Base-by-base conservation (phyloP, 179 eudicot genomes). In the Gypsophila paniculata region DNA sequence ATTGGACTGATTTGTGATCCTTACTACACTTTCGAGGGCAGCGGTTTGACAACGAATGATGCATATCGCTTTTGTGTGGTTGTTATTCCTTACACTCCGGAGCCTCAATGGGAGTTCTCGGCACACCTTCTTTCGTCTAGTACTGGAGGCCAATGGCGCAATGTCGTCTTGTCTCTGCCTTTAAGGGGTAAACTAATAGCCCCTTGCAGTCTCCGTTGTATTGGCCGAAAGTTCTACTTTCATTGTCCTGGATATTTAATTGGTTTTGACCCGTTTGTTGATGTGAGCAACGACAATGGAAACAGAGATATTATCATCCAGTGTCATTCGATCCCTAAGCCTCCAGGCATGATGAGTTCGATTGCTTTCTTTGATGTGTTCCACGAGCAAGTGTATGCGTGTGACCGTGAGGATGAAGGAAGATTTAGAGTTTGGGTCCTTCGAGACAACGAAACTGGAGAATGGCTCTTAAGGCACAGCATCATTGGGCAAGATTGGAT, bases 1-100 rank as follows among this genome's bases (percentile, higher is more conserved):
- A 44, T 44, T 60, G 64, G 34, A 59, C 10, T 59, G 11, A 25
- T 59, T 59, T 59, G 63, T 13, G 63, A 59, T 59, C 63, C 63
- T 22, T 59, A 59, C 63, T 59, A 23, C 63, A 7, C 32, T 59
- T 6, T 6, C 23, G 6, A 60, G 18, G 26, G 18, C 26, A 60
- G 9, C 17, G 14, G 14, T 13, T 13, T 60, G 38, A 26, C 64
- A 38, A 2, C 26, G 3, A 60, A 60, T 5, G 64, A 60, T 29
- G 39, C 64, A 13, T 60, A 25, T 60, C n/a, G n/a, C 38, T n/a
- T 12, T 60, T 26, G 64, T 60, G 25, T 26, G 13, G 8, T 60
- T 29, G 9, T 26, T 12, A 60, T 29, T 15, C 10, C 1, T 26
- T 4, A 60, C 17, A 12, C 39, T 1, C 26, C 2, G 2, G 3